A percentile compares a stretch with the other conserved stretches of the same genome.
These are phyloP conservation scores for Symbiotaphrina buchneri DNA, from an alignment of 495 filamentous ascomycete genomes.

Conservation along the genomic window DNA sequence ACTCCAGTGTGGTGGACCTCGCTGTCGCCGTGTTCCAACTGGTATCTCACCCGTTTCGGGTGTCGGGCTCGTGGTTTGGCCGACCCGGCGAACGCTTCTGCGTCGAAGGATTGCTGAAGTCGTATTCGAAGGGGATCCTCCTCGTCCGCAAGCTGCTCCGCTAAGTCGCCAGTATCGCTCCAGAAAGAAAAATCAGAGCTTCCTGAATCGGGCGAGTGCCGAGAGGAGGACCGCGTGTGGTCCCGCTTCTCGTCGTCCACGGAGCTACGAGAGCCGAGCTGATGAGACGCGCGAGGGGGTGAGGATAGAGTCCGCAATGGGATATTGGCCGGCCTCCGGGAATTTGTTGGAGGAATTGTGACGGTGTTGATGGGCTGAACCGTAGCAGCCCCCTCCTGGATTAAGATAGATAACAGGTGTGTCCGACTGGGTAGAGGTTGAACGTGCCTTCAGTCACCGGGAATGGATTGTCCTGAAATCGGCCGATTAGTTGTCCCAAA, in stretches of 20 bases:
- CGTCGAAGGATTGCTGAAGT: constrained; percentile 37
- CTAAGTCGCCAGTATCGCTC: constrained; percentile 86
- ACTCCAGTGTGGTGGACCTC: constrained; percentile 20
- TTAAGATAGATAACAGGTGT: no score
- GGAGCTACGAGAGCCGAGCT: constrained; percentile 10
- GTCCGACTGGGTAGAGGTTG: no score
- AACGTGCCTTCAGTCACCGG: no score
- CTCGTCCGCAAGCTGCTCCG: constrained; percentile 63
- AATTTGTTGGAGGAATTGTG: constrained; percentile 9
- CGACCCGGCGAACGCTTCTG: constrained; percentile 22
- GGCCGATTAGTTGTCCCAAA: no score
- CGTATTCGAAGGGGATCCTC: constrained; percentile 55
- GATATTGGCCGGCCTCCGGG: constrained; percentile 36
- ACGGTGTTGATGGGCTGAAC: constrained; percentile 5
- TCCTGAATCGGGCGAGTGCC: constrained; percentile 22
- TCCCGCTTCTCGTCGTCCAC: constrained; percentile 20
- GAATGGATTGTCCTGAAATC: no score
- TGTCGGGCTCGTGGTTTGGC: constrained; percentile 12
- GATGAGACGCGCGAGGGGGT: constrained; percentile 23
- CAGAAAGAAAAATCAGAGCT: constrained; percentile 60
- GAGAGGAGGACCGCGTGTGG: constrained; percentile 15
- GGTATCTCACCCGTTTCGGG: constrained; percentile 29
- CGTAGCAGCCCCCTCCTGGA: constrained; percentile 28
- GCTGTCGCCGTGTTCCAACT: constrained; percentile 7
- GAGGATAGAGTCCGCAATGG: constrained; percentile 32